These are phyloP conservation scores for Fragaria vesca DNA, from an alignment of 306 rosid species.

Conservation along the genomic window DNA sequence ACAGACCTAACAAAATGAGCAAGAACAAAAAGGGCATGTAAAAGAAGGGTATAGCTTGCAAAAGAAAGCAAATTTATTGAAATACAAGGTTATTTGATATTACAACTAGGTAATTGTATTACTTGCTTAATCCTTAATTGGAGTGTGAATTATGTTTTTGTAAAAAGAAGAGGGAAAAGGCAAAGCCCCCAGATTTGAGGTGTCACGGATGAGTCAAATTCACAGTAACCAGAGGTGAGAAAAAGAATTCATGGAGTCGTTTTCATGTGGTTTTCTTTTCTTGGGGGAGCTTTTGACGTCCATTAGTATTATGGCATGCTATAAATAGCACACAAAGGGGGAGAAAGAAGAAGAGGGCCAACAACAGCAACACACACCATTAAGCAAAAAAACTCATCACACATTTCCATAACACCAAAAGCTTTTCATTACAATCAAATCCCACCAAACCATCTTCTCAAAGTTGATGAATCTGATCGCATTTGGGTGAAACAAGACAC, in stretches of 20 bases:
- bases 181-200: slow-evolving; percentile 5
- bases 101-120: too few relatives aligned
- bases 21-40: neutral
- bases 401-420: neutral
- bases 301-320: slow-evolving; percentile 44
- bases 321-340: slow-evolving; percentile 38
- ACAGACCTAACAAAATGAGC: neutral
- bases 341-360: neutral
- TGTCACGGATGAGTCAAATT: slow-evolving; percentile 8
- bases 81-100: too few relatives aligned
- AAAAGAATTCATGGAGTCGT: neutral
- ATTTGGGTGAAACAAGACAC: slow-evolving; percentile 19
- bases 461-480: slow-evolving; percentile 26
- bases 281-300: slow-evolving; percentile 50
- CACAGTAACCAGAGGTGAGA: neutral
- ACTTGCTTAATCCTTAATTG: too few relatives aligned
- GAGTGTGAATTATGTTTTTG: neutral
- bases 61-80: too few relatives aligned
- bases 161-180: neutral
- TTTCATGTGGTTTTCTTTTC: slow-evolving; percentile 21
- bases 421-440: slow-evolving; percentile 21
- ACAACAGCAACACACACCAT: neutral
- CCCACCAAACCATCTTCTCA: slow-evolving; percentile 27
- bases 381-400: slow-evolving; percentile 20
- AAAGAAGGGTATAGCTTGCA: neutral